These are phyloP conservation scores for Xylogone sp. DNA, from an alignment of 2,329 filamentous ascomycete genomes.

Conservation along the genomic window DNA sequence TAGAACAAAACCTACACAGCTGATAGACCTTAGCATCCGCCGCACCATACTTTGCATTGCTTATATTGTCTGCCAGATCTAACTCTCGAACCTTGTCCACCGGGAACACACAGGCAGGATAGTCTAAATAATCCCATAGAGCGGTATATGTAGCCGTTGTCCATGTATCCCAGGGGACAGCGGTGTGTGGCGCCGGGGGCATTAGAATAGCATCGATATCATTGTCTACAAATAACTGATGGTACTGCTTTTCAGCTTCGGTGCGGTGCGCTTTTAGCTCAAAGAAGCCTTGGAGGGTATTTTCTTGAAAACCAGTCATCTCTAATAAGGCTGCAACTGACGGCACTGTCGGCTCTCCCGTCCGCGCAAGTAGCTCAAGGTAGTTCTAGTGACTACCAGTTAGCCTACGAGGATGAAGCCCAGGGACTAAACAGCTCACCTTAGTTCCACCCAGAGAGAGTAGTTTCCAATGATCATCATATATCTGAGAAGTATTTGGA, in stretches of 20 bases:
- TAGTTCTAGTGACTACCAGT: conserved; percentile 40
- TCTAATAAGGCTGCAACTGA: conserved; percentile 42
- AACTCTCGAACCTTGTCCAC: conserved; percentile 29
- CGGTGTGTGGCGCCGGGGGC: conserved; percentile 46
- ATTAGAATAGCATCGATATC: conserved; percentile 48
- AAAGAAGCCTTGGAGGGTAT: conserved; percentile 19
- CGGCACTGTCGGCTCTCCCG: conserved; percentile 46
- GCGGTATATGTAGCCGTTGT: conserved; percentile 49
- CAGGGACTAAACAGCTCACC: conserved; percentile 18
- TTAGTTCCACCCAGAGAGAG: neutral
- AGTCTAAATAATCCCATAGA: conserved; percentile 55
- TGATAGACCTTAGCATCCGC: conserved; percentile 18
- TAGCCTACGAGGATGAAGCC: conserved; percentile 39
- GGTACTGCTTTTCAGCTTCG: conserved; percentile 20
- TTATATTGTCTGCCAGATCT: conserved; percentile 22
- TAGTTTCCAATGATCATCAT: conserved; percentile 10
- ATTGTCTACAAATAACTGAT: conserved; percentile 20
- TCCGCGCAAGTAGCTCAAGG: conserved; percentile 37
- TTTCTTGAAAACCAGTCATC: conserved; percentile 22
- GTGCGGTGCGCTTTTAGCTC: conserved; percentile 22
- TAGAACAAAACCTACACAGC: conserved; percentile 17
- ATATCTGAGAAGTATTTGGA: conserved; percentile 38
- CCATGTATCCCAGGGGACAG: conserved; percentile 40
- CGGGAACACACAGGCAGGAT: conserved; percentile 49
- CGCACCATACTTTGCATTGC: conserved; percentile 22